phyloP scores from a whole-genome alignment of 352 stramenopile genomes.

The Pythium dissotocum region DNA sequence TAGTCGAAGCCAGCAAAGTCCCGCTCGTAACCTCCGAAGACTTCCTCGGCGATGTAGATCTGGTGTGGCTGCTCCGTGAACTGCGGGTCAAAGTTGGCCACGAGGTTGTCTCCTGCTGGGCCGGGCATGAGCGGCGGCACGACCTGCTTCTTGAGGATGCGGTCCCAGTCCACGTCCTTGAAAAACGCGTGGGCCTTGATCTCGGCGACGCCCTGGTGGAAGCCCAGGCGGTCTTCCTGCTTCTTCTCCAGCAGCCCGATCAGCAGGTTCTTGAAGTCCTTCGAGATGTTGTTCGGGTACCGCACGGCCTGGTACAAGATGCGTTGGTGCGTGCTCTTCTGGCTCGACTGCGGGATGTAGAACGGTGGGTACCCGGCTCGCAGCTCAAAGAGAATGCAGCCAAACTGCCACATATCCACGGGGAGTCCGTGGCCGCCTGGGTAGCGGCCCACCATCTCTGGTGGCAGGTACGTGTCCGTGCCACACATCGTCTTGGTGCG shows the following conservation, averaged over 20 bases:
- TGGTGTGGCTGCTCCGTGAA: constrained; percentile 84
- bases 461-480: constrained; percentile 89
- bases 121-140: constrained; percentile 63
- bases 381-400: constrained; percentile 94
- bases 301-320: constrained; percentile 87
- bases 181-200: constrained; percentile 83
- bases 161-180: constrained; percentile 72
- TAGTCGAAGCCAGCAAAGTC: constrained; percentile 88
- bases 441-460: constrained; percentile 86
- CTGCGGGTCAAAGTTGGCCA: constrained; percentile 86
- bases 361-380: constrained; percentile 91
- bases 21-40: constrained; percentile 63
- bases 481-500: constrained; percentile 90
- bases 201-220: constrained; percentile 52
- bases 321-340: constrained; percentile 89
- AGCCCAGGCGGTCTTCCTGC: constrained; percentile 76
- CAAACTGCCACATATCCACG: constrained; percentile 94
- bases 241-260: constrained; percentile 78
- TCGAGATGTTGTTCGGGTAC: constrained; percentile 84
- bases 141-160: constrained; percentile 64
- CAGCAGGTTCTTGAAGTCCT: constrained; percentile 74
- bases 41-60: constrained; percentile 73
- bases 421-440: constrained; percentile 78
- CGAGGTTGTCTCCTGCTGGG: constrained; percentile 62
- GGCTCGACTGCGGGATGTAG: constrained; percentile 89